Conservation (phyloP, 345 rosid genomes). For the Toxicodendron radicans region DNA sequence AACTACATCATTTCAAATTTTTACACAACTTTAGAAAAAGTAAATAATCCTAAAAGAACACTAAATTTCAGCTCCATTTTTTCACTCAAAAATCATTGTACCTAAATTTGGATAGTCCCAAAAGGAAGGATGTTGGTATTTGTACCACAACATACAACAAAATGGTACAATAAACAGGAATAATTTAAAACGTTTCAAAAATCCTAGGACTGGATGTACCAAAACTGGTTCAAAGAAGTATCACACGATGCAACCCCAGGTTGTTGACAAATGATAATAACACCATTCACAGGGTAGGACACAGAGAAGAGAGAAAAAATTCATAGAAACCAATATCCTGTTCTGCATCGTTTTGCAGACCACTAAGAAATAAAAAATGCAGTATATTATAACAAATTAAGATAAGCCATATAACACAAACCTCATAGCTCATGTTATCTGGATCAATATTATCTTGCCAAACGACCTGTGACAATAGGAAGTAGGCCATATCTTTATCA, state of each 20-base stretch:
- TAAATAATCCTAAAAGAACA: not conserved
- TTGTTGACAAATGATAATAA: not conserved
- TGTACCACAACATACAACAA: not conserved
- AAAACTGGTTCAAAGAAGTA: not conserved
- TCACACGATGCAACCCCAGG: not conserved
- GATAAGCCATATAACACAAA: slow-evolving; percentile 30
- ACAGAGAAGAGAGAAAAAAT: not conserved
- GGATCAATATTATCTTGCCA: slow-evolving; percentile 69
- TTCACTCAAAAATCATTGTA: not conserved
- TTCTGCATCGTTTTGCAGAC: not conserved
- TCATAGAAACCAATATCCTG: not conserved
- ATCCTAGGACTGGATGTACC: not conserved
- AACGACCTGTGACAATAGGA: slow-evolving; percentile 41
- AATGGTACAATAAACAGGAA: not conserved
- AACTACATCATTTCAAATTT: not conserved
- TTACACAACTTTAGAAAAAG: not conserved
- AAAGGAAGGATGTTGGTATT: not conserved
- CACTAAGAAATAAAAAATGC: not conserved
- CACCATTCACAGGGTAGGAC: not conserved
- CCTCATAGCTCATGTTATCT: slow-evolving; percentile 77
- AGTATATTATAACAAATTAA: not conserved
- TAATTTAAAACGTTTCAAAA: not conserved
- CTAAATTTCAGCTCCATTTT: not conserved
- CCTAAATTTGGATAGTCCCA: not conserved
- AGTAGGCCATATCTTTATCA: slow-evolving; percentile 10